These are phyloP conservation scores for Nothomitra cinnamomea DNA, from an alignment of 2,329 filamentous ascomycete genomes.

Conservation along the genomic window DNA sequence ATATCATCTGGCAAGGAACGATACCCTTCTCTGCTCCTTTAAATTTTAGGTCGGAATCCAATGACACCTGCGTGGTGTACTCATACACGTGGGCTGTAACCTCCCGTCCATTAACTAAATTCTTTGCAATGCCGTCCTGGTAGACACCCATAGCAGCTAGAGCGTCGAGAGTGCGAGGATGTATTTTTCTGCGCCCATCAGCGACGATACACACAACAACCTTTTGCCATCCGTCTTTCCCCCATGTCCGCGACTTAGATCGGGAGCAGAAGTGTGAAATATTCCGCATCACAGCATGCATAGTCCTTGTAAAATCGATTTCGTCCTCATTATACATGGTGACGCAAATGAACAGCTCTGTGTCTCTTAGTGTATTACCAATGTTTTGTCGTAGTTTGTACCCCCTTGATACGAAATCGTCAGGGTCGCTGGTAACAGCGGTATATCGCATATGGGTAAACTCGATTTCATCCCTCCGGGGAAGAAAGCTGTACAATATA, in stretches of 20 bases:
- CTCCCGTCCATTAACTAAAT: slow-evolving; percentile 87
- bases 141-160: slow-evolving; percentile 95
- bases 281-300: slow-evolving; percentile 98
- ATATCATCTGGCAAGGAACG: slow-evolving; percentile 94
- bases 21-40: slow-evolving; percentile 99
- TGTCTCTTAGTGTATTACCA: slow-evolving; percentile 67
- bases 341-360: slow-evolving; percentile 87
- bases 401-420: slow-evolving; percentile 74
- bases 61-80: slow-evolving; percentile 93
- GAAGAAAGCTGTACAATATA: slow-evolving; percentile 92
- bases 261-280: slow-evolving; percentile 92
- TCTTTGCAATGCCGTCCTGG: slow-evolving; percentile 96
- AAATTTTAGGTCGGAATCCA: slow-evolving; percentile 92
- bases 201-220: slow-evolving; percentile 96
- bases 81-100: slow-evolving; percentile 97
- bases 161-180: slow-evolving; percentile 83
- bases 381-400: slow-evolving; percentile 91
- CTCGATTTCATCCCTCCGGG: slow-evolving; percentile 79
- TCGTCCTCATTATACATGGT: slow-evolving; percentile 99
- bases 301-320: slow-evolving; percentile 87
- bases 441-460: slow-evolving; percentile 99
- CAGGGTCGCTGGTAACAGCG: slow-evolving; percentile 92
- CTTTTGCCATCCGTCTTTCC: slow-evolving; percentile 95
- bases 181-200: slow-evolving; percentile 84
- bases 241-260: slow-evolving; percentile 87